Evolutionary conservation across 2,329 filamentous ascomycete genomes (phyloP).

Genomic region (Boeremia exigua): DNA sequence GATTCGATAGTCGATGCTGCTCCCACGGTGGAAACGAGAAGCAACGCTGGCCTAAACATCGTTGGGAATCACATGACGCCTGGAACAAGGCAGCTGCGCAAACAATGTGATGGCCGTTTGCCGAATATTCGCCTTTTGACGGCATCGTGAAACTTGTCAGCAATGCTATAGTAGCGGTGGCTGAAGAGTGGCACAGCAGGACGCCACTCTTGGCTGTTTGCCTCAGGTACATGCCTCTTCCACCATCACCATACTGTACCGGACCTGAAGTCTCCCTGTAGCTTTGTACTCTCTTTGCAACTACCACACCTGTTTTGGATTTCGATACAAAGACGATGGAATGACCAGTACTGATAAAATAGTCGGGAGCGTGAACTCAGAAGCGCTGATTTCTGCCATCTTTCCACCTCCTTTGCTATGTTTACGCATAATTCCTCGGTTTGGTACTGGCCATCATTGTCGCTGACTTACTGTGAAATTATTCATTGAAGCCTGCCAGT

Average conservation of each 20-base stretch:
- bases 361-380: too few species aligned
- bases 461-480: too few species aligned
- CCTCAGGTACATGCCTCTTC: background rate
- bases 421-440: too few species aligned
- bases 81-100: background rate
- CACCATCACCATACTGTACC: background rate
- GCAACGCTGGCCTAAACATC: background rate
- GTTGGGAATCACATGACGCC: background rate
- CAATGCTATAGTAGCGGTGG: slow-evolving; percentile 12
- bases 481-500: too few species aligned
- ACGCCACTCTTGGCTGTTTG: slow-evolving; percentile 8
- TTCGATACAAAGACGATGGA: too few species aligned
- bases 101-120: background rate
- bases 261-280: background rate
- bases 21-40: background rate
- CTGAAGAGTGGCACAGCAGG: slow-evolving; percentile 12
- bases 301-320: too few species aligned
- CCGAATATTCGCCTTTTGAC: background rate
- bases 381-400: too few species aligned
- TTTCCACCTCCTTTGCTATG: too few species aligned
- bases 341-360: too few species aligned
- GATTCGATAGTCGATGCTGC: background rate
- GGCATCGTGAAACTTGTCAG: slow-evolving; percentile 5
- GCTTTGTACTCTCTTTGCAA: background rate
- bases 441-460: too few species aligned